Base-by-base conservation (phyloP, 2,329 filamentous ascomycete genomes). In the Ascomycota sp. region DNA sequence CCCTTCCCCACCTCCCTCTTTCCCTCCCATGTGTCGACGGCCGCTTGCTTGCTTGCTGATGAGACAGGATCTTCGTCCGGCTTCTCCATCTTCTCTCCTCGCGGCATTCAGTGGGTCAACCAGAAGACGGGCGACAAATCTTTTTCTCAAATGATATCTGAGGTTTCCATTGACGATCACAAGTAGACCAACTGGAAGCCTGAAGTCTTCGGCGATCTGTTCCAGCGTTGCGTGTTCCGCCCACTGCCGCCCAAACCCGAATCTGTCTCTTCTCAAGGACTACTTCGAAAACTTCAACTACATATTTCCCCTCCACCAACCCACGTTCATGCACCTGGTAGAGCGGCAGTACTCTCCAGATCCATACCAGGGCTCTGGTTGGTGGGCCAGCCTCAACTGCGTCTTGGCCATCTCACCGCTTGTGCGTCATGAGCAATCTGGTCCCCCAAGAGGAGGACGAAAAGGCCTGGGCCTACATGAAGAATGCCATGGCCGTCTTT, bases 211-310 rank as follows among this genome's bases (percentile, higher is more conserved):
- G 71, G 77, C 29, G 86, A 95, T 48, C 69, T 98, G 13, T 95
- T 95, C 55, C 71, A 74, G 31, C 73, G 85, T 23, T 75, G 75
- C 11, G 66, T 93, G 20, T 94, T 86, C 60, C 76, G 77, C 35
- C 75, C 73, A 11, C 53, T 95, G 21, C 89, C 89, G 3, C 63
- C 79, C 1, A 91, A 91, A 51, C 63, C 73, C n/a, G 85, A 94
- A 53, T 1, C 52, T 91, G 36, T 91, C 82, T 2, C 58, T 95
- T 23, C 69, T 94, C 35, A 82, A 78, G 51, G 89, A 98, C 51
- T 98, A 77, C 46, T 98, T 98, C 40, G 81, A 92, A 45, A 94
- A 94, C 54, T 95, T 98, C 64, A 98, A 98, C 58, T 89, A 82
- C 69, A 86, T 95, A 69, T 93, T 95, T 46, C 89, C 89, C 5